These are phyloP conservation scores for Eucalyptus fibrosa DNA, from an alignment of 345 rosid species.

Conservation along the genomic window DNA sequence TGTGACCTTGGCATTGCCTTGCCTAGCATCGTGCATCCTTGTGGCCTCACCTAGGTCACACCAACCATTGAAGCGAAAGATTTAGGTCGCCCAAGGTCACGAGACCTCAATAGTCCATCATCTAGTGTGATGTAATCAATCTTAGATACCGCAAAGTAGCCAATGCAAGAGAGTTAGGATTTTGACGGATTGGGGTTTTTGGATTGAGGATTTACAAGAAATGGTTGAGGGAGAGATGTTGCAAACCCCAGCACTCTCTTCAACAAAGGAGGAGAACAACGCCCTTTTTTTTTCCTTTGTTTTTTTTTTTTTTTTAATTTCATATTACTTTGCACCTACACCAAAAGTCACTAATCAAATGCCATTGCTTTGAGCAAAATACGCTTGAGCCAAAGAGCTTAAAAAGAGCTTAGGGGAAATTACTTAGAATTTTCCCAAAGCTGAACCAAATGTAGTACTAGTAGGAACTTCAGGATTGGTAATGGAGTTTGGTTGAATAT, in stretches of 20 bases:
- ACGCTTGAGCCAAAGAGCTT: neutral
- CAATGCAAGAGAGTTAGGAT: neutral
- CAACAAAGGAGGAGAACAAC: neutral
- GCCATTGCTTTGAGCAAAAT: neutral
- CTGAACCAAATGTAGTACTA: neutral
- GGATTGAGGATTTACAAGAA: neutral
- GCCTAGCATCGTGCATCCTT: neutral
- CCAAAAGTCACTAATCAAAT: neutral
- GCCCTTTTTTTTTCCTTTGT: neutral
- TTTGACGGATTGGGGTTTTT: neutral
- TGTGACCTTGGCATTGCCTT: neutral
- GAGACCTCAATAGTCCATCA: neutral
- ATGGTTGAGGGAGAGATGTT: neutral
- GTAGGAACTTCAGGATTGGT: neutral
- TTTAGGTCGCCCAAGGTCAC: neutral
- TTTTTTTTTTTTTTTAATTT: too few relatives aligned
- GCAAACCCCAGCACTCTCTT: neutral
- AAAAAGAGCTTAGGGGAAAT: neutral
- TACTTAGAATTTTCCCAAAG: neutral
- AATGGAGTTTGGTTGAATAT: neutral
- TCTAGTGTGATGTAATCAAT: neutral
- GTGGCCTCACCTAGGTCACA: neutral
- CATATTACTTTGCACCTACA: neutral
- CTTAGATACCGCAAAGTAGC: neutral
- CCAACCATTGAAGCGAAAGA: accelerated